These are phyloP conservation scores for Coemansia sp. DNA, from an alignment of 192 early-diverging fungal genomes.

Conservation along the genomic window DNA sequence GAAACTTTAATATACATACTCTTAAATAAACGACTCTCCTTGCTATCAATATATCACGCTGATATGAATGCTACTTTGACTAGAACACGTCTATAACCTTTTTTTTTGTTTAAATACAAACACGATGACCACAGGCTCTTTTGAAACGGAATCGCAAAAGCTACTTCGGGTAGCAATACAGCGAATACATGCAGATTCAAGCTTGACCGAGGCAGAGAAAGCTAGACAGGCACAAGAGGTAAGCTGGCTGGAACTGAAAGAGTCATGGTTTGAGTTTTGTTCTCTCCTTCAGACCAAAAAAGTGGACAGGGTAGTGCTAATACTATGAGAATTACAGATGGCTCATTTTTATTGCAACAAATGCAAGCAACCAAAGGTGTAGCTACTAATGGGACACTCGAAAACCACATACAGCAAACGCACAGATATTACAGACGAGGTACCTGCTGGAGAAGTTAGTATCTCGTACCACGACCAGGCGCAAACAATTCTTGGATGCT, in stretches of 20 bases:
- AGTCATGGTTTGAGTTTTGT: neutral
- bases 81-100: neutral
- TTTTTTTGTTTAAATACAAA: neutral
- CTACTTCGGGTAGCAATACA: slow-evolving; percentile 21
- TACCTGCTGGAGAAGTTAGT: neutral
- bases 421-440: neutral
- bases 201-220: slow-evolving; percentile 15
- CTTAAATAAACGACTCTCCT: too few species aligned
- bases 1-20: neutral
- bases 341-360: too few species aligned
- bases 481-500: slow-evolving; percentile 29
- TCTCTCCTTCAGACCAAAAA: too few species aligned
- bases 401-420: neutral
- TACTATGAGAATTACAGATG: too few species aligned
- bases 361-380: neutral
- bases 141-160: slow-evolving; percentile 9
- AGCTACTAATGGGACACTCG: slow-evolving; percentile 7
- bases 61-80: neutral
- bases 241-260: neutral
- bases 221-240: slow-evolving; percentile 27
- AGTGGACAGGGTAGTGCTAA: too few species aligned
- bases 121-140: slow-evolving; percentile 5
- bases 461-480: slow-evolving; percentile 20
- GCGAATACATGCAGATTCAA: slow-evolving; percentile 16
- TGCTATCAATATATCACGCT: neutral